These are phyloP conservation scores for Meyerozyma athensensis DNA, from an alignment of 1,139 yeast genomes.

Conservation along the genomic window DNA sequence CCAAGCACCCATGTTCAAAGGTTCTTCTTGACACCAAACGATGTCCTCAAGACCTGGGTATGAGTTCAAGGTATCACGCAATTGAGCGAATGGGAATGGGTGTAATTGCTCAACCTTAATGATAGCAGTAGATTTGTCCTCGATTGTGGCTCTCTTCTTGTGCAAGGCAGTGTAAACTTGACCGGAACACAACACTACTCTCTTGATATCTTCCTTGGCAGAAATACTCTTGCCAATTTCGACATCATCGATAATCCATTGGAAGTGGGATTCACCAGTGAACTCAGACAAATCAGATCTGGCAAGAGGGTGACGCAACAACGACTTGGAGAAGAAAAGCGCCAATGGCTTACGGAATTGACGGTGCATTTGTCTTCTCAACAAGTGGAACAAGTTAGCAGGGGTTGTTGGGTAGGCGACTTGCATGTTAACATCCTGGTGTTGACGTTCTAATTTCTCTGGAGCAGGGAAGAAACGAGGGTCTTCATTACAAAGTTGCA, in stretches of 20 bases:
- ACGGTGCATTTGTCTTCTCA: slow-evolving; percentile 99
- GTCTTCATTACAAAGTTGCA: slow-evolving; percentile 95
- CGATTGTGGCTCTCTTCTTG: slow-evolving; percentile 77
- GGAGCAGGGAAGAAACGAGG: slow-evolving; percentile 88
- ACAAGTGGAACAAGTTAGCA: slow-evolving; percentile 90
- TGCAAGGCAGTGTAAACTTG: slow-evolving; percentile 92
- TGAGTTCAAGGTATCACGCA: slow-evolving; percentile 74
- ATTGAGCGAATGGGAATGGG: slow-evolving; percentile 97
- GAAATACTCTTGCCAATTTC: slow-evolving; percentile 75
- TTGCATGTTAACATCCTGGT: slow-evolving; percentile 98
- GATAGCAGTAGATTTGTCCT: slow-evolving; percentile 80
- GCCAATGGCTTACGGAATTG: slow-evolving; percentile 97
- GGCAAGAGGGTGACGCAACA: slow-evolving; percentile 97
- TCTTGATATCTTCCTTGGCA: slow-evolving; percentile 80
- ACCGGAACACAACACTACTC: slow-evolving; percentile 80
- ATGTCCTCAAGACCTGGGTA: slow-evolving; percentile 85
- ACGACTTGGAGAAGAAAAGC: slow-evolving; percentile 85
- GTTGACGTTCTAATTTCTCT: slow-evolving; percentile 91
- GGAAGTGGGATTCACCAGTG: slow-evolving; percentile 88
- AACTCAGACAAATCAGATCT: slow-evolving; percentile 80
- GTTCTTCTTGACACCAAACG: slow-evolving; percentile 99
- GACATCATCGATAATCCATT: slow-evolving; percentile 91
- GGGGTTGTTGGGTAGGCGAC: slow-evolving; percentile 98
- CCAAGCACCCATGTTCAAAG: slow-evolving; percentile 95
- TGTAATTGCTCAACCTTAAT: slow-evolving; percentile 91